Percentiles rank a stretch among this genome's conserved stretches.
phyloP scores from a whole-genome alignment of 2,329 filamentous ascomycete species.

The Fusarium penzigii region DNA sequence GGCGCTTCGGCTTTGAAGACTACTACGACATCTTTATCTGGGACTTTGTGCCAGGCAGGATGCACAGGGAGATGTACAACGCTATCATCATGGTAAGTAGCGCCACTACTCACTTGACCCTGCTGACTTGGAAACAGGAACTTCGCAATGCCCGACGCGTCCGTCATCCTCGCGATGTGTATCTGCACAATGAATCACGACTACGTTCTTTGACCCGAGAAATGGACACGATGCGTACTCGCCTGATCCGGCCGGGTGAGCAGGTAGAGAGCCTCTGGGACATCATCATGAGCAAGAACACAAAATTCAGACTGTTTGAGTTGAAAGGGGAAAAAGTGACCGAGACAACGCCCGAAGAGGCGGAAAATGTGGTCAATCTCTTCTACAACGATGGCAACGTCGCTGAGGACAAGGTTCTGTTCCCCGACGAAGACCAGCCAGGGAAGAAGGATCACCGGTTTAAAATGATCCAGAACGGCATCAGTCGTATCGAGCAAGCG shows the following conservation, averaged over 20 bases:
- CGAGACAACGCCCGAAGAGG: conserved; percentile 1
- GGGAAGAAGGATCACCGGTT: conserved; percentile 20
- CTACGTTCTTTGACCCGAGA: conserved; percentile 24
- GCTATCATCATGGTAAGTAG: conserved; percentile 14
- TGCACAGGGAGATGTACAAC: conserved; percentile 19
- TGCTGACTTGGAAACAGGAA: conserved; percentile 16
- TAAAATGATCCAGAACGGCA: conserved; percentile 22
- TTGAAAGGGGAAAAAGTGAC: conserved; percentile 6
- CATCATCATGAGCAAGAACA: conserved; percentile 15
- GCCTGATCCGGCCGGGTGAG: conserved; percentile 27
- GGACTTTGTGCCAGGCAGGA: conserved; percentile 26
- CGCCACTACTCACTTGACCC: fast-evolving
- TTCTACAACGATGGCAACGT: conserved; percentile 30
- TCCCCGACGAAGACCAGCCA: conserved; percentile 23
- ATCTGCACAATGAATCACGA: conserved; percentile 24
- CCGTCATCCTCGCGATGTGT: conserved; percentile 21
- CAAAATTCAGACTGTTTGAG: conserved; percentile 15
- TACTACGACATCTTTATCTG: conserved; percentile 33
- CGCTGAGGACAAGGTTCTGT: conserved; percentile 27
- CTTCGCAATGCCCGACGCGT: conserved; percentile 30
- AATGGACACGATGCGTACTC: conserved; percentile 23
- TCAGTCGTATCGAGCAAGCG: conserved; percentile 19
- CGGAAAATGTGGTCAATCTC: conserved; percentile 14
- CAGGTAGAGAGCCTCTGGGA: conserved; percentile 27
- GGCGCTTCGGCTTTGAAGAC: conserved; percentile 30